Evolutionary conservation across 73 alveolate genomes (phyloP), one percentile per base, ranked within the genome.

Genomic region (Symbiodinium pilosum): DNA sequence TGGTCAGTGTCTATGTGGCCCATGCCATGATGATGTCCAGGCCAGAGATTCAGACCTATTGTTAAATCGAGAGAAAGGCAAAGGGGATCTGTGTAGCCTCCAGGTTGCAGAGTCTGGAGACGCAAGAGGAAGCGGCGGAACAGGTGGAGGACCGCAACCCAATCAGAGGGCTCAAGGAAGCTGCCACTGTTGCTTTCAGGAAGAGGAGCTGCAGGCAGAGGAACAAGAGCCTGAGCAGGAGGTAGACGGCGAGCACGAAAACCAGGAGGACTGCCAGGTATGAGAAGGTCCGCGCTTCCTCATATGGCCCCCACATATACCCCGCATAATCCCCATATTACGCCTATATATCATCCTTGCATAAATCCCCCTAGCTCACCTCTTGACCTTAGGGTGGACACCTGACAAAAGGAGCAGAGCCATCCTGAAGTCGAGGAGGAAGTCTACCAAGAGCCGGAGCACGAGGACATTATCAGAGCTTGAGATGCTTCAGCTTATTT

Each of bases 1-100:
- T 87, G 84, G 84, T 54, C 64, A 87, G 41, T 59, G 30, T 87
- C 84, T 87, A 87, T 59, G 43, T 87, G 83, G 94, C 94, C 11
- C 94, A 87, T 44, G 94, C 94, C 16, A 87, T 87, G 83, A 87
- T 87, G 94, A 52, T 54, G 94, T 87, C 94, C 12, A 87, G 94
- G 94, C 83, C 21, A 24, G 36, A 56, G 44, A 42, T 4, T 14
- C 21, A 12, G 14, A 26, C 59, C 6, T 47, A 14, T 14, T 47
- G 59, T 47, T 9, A 47, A 47, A n/a, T n/a, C n/a, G n/a, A n/a
- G n/a, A n/a, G n/a, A n/a, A n/a, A n/a, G n/a, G n/a, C n/a, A n/a
- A n/a, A n/a, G n/a, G n/a, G n/a, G n/a, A n/a, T n/a, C n/a, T n/a
- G n/a, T n/a, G n/a, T n/a, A n/a, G n/a, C n/a, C 14, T 6, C 14